Conservation (phyloP, 306 rosid genomes). For the Herpetospermum pedunculosum region DNA sequence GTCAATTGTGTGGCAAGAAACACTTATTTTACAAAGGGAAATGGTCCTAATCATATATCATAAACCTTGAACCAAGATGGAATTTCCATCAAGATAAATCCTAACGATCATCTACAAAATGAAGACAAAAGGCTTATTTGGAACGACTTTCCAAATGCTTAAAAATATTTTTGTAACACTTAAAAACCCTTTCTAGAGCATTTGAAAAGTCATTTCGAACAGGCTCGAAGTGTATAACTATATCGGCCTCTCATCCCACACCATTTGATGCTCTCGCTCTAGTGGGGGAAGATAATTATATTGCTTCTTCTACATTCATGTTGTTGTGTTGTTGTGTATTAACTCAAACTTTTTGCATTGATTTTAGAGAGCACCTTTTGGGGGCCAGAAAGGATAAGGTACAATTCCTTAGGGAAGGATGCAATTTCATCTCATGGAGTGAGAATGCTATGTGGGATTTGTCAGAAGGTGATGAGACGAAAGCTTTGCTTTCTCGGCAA, state of each 20-base stretch:
- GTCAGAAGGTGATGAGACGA: slow-evolving; percentile 53
- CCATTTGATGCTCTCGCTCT: neutral
- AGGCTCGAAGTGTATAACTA: neutral
- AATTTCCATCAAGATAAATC: neutral
- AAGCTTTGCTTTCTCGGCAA: slow-evolving; percentile 36
- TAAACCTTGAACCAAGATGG: neutral
- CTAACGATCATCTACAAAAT: neutral
- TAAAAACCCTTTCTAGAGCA: too few species aligned
- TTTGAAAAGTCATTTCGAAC: too few species aligned
- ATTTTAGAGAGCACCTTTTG: slow-evolving; percentile 33
- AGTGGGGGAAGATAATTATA: neutral
- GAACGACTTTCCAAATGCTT: too few species aligned
- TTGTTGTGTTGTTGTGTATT: neutral
- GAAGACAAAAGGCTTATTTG: too few species aligned
- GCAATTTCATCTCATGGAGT: slow-evolving; percentile 27
- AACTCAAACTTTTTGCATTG: neutral
- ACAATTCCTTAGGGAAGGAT: slow-evolving; percentile 32
- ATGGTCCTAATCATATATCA: neutral
- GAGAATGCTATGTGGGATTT: slow-evolving; percentile 52
- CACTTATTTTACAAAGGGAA: neutral
- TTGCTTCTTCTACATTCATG: neutral
- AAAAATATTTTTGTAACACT: too few species aligned
- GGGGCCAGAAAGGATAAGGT: slow-evolving; percentile 65
- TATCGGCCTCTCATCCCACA: neutral
- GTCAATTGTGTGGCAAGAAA: neutral